Percentiles rank a stretch among this genome's conserved stretches.
These are phyloP conservation scores for Boletus barrowsii DNA, from an alignment of 768 basidiomycete genomes.

Conservation along the genomic window DNA sequence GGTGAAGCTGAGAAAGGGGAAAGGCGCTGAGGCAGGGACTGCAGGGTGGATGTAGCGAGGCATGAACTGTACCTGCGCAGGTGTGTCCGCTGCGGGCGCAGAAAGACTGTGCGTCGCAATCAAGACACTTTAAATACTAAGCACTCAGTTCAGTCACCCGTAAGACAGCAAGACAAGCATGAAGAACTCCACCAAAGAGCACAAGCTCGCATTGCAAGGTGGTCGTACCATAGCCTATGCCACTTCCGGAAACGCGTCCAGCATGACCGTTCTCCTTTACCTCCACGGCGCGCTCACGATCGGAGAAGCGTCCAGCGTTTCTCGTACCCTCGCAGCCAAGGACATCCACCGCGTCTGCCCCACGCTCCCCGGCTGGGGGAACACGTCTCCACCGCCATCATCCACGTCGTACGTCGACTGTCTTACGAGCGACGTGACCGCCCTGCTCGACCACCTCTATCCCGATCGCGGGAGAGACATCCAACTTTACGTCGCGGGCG, in stretches of 20 bases:
- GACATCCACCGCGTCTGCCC: conserved; percentile 47
- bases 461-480: conserved; percentile 36
- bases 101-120: neutral
- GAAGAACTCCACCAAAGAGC: conserved; percentile 3
- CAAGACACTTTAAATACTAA: neutral
- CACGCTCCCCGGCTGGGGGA: conserved; percentile 59
- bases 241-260: conserved; percentile 49
- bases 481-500: conserved; percentile 49
- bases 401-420: conserved; percentile 38
- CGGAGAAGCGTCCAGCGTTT: conserved; percentile 39
- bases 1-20: no score
- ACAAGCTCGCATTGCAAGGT: conserved; percentile 24
- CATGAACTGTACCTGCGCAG: no score
- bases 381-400: conserved; percentile 41
- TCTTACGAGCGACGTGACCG: conserved; percentile 43
- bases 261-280: conserved; percentile 47
- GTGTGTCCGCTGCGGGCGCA: neutral
- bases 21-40: no score
- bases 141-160: neutral
- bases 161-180: neutral
- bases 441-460: conserved; percentile 49
- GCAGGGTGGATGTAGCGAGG: no score
- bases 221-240: conserved; percentile 54
- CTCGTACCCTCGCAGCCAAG: conserved; percentile 37
- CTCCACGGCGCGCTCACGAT: conserved; percentile 55